Evolutionary conservation across 495 filamentous ascomycete genomes (phyloP).

Genomic region (Podospora pseudopauciseta): DNA sequence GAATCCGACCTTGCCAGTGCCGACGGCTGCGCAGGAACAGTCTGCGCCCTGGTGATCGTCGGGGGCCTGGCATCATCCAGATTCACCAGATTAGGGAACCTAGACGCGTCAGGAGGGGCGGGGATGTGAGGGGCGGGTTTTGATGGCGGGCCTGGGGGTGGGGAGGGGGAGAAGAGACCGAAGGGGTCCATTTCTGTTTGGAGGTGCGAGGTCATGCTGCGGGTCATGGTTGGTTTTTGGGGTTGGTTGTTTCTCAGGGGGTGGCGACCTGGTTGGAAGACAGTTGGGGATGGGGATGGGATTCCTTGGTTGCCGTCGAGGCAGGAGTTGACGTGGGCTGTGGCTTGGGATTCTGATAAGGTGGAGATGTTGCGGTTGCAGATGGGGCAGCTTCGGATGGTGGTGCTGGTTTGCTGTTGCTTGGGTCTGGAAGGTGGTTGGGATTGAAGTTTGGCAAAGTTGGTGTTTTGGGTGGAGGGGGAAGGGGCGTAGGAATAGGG

Average conservation of each 20-base stretch:
- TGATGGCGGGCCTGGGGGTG: slow-evolving; percentile 11
- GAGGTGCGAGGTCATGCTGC: not conserved
- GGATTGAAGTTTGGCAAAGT: not conserved
- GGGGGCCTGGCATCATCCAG: not conserved
- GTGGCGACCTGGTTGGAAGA: not conserved
- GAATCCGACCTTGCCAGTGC: not conserved
- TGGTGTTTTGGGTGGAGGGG: not conserved
- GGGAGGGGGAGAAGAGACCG: not conserved
- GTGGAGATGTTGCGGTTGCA: not conserved
- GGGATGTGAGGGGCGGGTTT: not conserved
- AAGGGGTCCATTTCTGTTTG: not conserved
- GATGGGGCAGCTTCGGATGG: not conserved
- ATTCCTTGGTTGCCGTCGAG: not conserved
- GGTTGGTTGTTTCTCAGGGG: not conserved
- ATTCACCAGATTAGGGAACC: not conserved
- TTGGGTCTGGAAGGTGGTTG: not conserved
- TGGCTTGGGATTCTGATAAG: slow-evolving; percentile 4
- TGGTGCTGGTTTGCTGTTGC: not conserved
- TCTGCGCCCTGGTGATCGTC: not conserved
- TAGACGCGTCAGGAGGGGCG: not conserved
- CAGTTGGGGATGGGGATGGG: not conserved
- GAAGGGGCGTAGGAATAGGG: slow-evolving; percentile 1
- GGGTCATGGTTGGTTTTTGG: not conserved
- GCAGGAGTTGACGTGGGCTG: not conserved
- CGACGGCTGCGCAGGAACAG: not conserved